Evolutionary conservation across 495 filamentous ascomycete genomes (phyloP).

Genomic region (Hypoxylon perforatum): DNA sequence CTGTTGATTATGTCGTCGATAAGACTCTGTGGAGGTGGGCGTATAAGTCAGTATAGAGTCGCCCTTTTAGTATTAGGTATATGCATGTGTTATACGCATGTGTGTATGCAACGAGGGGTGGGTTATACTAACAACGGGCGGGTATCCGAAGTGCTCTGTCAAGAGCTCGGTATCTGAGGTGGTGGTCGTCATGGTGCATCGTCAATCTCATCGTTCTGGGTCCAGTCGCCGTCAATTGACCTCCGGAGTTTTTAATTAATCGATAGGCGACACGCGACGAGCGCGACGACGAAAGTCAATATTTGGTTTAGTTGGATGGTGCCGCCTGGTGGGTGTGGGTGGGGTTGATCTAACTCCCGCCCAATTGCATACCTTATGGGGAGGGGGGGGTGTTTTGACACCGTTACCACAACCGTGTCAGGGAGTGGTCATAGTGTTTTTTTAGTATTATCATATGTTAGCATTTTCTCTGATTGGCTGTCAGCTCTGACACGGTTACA

Average conservation of each 20-base stretch:
- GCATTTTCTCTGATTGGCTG: too few relatives aligned
- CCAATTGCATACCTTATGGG: conserved; percentile 5
- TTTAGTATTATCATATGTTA: too few relatives aligned
- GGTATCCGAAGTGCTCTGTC: conserved; percentile 96
- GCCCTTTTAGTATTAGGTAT: conserved; percentile 8
- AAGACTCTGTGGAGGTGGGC: conserved; percentile 68
- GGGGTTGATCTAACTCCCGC: neutral
- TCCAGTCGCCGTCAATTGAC: conserved; percentile 8
- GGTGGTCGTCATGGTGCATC: conserved; percentile 57
- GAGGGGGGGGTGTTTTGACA: too few relatives aligned
- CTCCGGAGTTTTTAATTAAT: conserved; percentile 7
- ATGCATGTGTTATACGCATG: neutral
- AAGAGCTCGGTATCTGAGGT: conserved; percentile 76
- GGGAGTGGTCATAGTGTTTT: too few relatives aligned
- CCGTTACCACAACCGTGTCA: too few relatives aligned
- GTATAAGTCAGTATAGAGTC: conserved; percentile 18
- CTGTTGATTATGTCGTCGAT: conserved; percentile 98
- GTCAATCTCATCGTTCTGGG: conserved; percentile 22
- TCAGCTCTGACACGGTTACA: too few relatives aligned
- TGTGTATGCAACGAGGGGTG: conserved; percentile 6
- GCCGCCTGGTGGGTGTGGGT: conserved; percentile 27
- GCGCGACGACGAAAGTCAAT: conserved; percentile 47
- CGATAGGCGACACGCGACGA: conserved; percentile 33
- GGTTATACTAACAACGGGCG: conserved; percentile 76
- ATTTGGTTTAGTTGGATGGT: conserved; percentile 40